Evolutionary conservation across 495 filamentous ascomycete species (phyloP).

Genomic region (Pyronema omphalodes): DNA sequence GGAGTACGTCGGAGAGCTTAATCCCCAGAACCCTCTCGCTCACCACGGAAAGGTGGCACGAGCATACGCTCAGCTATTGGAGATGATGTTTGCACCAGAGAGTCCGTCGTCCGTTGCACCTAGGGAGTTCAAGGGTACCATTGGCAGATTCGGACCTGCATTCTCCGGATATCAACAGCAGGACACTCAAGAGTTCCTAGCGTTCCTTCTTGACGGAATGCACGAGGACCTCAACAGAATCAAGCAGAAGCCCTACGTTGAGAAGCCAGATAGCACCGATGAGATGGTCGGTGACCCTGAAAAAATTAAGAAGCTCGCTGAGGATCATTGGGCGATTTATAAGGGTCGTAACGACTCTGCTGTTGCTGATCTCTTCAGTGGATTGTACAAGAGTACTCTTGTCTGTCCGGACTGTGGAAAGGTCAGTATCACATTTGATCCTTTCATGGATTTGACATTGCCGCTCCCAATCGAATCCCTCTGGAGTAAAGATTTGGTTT

Average conservation of each 20-base stretch:
- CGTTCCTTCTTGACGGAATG: constrained; percentile 82
- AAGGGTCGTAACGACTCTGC: constrained; percentile 86
- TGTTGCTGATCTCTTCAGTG: constrained; percentile 83
- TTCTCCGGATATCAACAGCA: constrained; percentile 95
- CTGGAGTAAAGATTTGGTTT: constrained; percentile 54
- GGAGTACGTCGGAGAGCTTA: constrained; percentile 59
- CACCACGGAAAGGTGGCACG: constrained; percentile 69
- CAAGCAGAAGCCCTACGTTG: constrained; percentile 88
- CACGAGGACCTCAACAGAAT: constrained; percentile 92
- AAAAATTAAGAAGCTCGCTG: constrained; percentile 62
- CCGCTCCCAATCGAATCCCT: constrained; percentile 70
- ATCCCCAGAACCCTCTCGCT: constrained; percentile 62
- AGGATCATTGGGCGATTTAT: constrained; percentile 77
- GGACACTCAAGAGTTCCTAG: constrained; percentile 94
- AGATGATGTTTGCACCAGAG: constrained; percentile 49
- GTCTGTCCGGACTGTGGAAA: constrained; percentile 81
- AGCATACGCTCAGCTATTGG: constrained; percentile 54
- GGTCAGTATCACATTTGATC: constrained; percentile 96
- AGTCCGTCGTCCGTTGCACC: constrained; percentile 48
- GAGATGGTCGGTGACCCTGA: constrained; percentile 75
- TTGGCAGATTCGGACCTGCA: constrained; percentile 59
- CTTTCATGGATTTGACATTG: constrained; percentile 84
- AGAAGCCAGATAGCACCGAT: constrained; percentile 94
- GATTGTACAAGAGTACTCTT: constrained; percentile 94
- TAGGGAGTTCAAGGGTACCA: constrained; percentile 54